phyloP scores from a whole-genome alignment of 495 filamentous ascomycete species.

The Pyronema domesticum region DNA sequence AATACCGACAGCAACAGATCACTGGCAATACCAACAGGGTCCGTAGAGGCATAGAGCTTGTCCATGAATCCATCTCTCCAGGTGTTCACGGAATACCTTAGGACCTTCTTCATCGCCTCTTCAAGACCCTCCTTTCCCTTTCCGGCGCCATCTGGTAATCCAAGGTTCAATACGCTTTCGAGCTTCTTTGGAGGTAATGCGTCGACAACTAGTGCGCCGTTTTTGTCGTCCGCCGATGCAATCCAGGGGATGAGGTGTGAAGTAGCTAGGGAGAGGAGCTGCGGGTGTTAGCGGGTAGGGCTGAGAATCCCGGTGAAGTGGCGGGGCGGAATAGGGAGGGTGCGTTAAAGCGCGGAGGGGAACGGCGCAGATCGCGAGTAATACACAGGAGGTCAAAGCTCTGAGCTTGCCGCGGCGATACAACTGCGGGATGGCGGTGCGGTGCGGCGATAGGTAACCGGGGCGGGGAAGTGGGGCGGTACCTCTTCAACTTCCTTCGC shows the following conservation, averaged over 20 bases:
- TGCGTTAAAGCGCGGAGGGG: no score
- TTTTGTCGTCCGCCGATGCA: constrained; percentile 15
- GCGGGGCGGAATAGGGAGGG: no score
- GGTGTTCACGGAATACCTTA: constrained; percentile 79
- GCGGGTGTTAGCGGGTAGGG: no score
- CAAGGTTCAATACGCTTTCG: constrained; percentile 41
- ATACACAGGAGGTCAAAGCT: no score
- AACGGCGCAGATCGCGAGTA: no score
- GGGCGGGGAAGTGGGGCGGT: background rate
- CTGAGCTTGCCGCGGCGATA: no score
- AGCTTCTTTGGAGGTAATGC: constrained; percentile 54
- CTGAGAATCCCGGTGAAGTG: no score
- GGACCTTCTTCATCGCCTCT: constrained; percentile 42
- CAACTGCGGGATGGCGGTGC: background rate
- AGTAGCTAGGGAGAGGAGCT: constrained; percentile 22
- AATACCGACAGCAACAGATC: constrained; percentile 66
- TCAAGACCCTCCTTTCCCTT: constrained; percentile 56
- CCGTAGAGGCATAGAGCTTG: constrained; percentile 74
- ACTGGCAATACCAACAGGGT: constrained; percentile 63
- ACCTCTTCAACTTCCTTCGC: constrained; percentile 3
- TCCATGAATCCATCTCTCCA: constrained; percentile 94
- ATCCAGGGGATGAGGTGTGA: constrained; percentile 19
- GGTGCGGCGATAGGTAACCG: background rate
- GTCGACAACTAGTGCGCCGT: constrained; percentile 38
- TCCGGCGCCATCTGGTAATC: constrained; percentile 44